Conservation (phyloP, 2,329 filamentous ascomycete genomes). For the Biscogniauxia mediterranea region DNA sequence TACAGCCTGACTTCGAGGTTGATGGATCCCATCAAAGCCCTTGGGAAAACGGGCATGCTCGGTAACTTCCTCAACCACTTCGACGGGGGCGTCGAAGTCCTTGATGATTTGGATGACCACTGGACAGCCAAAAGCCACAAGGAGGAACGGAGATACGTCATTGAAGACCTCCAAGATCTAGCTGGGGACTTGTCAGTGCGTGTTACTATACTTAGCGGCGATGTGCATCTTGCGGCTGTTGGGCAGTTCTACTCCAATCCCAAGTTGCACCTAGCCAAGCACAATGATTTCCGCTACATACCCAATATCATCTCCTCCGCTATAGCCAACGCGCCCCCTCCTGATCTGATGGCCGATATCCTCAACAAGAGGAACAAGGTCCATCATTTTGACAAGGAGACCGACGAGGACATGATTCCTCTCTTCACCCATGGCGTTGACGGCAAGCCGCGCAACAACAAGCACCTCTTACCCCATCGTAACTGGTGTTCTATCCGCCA, state of each 20-base stretch:
- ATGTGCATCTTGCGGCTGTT: slow-evolving; percentile 88
- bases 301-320: slow-evolving; percentile 92
- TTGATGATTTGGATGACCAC: slow-evolving; percentile 92
- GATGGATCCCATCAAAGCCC: slow-evolving; percentile 85
- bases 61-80: slow-evolving; percentile 83
- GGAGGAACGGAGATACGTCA: slow-evolving; percentile 77
- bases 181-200: slow-evolving; percentile 90
- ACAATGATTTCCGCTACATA: slow-evolving; percentile 95
- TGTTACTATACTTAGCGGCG: slow-evolving; percentile 88
- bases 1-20: slow-evolving; percentile 74
- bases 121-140: slow-evolving; percentile 98
- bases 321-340: slow-evolving; percentile 88
- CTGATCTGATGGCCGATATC: slow-evolving; percentile 83
- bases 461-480: slow-evolving; percentile 78
- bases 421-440: slow-evolving; percentile 89
- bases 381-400: slow-evolving; percentile 70
- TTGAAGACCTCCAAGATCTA: slow-evolving; percentile 89
- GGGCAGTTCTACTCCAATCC: slow-evolving; percentile 95
- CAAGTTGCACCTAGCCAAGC: slow-evolving; percentile 75
- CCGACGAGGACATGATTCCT: slow-evolving; percentile 94
- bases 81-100: slow-evolving; percentile 85
- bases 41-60: slow-evolving; percentile 78
- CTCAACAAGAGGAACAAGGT: slow-evolving; percentile 90
- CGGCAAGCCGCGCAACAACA: slow-evolving; percentile 87
- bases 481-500: slow-evolving; percentile 95